These are phyloP conservation scores for Protomyces inouyei DNA, from an alignment of 1,139 yeast species.

Conservation along the genomic window DNA sequence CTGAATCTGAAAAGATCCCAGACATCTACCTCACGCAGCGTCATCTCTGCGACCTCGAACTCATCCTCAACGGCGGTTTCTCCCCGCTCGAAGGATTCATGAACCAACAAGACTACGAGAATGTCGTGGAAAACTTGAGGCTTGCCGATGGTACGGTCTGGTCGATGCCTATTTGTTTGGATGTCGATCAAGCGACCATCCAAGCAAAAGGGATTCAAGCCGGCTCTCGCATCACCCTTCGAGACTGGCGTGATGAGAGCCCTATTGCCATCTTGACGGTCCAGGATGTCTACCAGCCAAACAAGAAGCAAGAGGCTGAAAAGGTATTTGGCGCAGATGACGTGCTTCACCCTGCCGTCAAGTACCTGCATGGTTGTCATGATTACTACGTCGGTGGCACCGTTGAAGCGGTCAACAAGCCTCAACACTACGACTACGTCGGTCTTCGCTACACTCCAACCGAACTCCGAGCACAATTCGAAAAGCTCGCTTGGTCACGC, in stretches of 20 bases:
- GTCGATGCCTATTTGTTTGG: conserved; percentile 91
- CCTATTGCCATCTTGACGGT: conserved; percentile 70
- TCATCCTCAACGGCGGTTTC: conserved; percentile 89
- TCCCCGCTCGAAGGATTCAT: conserved; percentile 88
- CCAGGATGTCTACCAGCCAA: conserved; percentile 73
- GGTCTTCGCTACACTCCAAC: conserved; percentile 86
- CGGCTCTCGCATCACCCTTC: conserved; percentile 65
- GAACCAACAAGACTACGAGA: conserved; percentile 67
- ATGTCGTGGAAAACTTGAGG: conserved; percentile 74
- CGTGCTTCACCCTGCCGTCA: conserved; percentile 91
- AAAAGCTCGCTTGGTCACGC: conserved; percentile 75
- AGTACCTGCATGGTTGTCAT: conserved; percentile 64
- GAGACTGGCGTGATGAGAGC: conserved; percentile 77
- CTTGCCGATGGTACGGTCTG: conserved; percentile 73
- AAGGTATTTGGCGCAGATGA: conserved; percentile 85
- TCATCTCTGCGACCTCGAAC: conserved; percentile 88
- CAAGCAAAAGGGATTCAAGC: conserved; percentile 42
- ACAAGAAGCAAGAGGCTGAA: conserved; percentile 72
- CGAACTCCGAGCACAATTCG: conserved; percentile 79
- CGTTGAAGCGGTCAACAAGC: conserved; percentile 74
- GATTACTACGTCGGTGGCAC: conserved; percentile 86
- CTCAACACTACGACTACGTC: conserved; percentile 85
- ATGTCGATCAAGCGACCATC: conserved; percentile 58
- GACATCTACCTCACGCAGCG: conserved; percentile 67
- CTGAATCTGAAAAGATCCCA: conserved; percentile 55